A percentile compares a stretch with the other conserved stretches of the same genome.
phyloP scores from a whole-genome alignment of 306 rosid species.

The Bauhinia variegata region DNA sequence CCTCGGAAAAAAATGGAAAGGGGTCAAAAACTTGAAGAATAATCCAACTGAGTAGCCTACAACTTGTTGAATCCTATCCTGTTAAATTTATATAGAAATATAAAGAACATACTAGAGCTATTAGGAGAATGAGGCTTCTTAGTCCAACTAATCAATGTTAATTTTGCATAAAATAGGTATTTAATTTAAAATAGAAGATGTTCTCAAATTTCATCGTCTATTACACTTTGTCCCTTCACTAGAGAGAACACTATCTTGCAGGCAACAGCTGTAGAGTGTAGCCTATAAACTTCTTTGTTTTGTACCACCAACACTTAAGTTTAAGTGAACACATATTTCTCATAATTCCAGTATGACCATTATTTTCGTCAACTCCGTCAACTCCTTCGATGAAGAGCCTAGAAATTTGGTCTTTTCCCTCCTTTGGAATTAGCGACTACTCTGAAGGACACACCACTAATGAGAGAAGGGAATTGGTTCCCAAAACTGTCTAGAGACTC shows the following conservation, averaged over 20 bases:
- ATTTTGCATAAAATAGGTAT: too few relatives aligned
- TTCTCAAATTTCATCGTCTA: constrained; percentile 9
- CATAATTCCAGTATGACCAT: not conserved
- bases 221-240: not conserved
- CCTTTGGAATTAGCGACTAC: not conserved
- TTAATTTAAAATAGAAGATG: not conserved
- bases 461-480: too few relatives aligned
- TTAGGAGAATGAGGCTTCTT: too few relatives aligned
- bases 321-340: not conserved
- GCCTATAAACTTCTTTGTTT: not conserved
- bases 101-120: not conserved
- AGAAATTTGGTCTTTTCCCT: not conserved
- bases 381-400: too few relatives aligned
- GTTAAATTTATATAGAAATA: not conserved
- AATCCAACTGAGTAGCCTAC: too few relatives aligned
- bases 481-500: too few relatives aligned
- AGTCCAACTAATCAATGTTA: too few relatives aligned
- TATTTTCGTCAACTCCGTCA: not conserved
- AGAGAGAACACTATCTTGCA: not conserved
- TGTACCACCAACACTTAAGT: not conserved
- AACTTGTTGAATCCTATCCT: not conserved
- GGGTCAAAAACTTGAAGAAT: too few relatives aligned
- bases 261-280: not conserved
- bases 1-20: too few relatives aligned
- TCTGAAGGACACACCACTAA: too few relatives aligned